Conservation (phyloP, 441 rosid species). For the Jatropha podagrica region DNA sequence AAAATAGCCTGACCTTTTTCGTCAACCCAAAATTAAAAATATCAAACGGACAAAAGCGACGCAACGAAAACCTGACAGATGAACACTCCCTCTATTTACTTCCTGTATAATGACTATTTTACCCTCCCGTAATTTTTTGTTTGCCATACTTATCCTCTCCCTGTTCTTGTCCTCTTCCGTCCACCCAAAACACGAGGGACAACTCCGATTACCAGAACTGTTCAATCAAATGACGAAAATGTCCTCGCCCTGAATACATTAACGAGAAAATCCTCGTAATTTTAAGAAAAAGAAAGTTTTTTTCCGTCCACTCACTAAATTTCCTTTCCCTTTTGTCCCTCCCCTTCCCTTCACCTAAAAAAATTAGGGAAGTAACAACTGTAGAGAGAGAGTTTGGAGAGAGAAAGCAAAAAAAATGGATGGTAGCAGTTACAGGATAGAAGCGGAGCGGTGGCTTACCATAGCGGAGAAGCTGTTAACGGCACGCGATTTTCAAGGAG, state of each 20-base stretch:
- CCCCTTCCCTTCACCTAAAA: not conserved
- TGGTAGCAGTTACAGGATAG: slow-evolving; percentile 46
- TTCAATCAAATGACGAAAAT: not conserved
- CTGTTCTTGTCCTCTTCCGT: not conserved
- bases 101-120: not conserved
- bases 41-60: not conserved
- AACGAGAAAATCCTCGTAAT: not conserved
- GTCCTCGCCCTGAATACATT: not conserved
- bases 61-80: not conserved
- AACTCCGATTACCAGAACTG: not conserved
- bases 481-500: slow-evolving; percentile 76
- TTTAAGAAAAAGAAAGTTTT: not conserved
- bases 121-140: not conserved
- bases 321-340: not conserved
- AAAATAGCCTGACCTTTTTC: not conserved
- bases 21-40: not conserved
- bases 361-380: not conserved
- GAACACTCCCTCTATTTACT: not conserved
- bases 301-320: slow-evolving; percentile 21
- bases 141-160: not conserved
- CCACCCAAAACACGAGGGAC: not conserved
- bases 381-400: slow-evolving; percentile 5
- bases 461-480: slow-evolving; percentile 79
- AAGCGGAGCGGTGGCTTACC: slow-evolving; percentile 77
- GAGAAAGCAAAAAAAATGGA: slow-evolving; percentile 25